Evolutionary conservation across 257 asterid species (phyloP), one percentile per base, ranked within the genome.

Genomic region (Nemophila menziesii): DNA sequence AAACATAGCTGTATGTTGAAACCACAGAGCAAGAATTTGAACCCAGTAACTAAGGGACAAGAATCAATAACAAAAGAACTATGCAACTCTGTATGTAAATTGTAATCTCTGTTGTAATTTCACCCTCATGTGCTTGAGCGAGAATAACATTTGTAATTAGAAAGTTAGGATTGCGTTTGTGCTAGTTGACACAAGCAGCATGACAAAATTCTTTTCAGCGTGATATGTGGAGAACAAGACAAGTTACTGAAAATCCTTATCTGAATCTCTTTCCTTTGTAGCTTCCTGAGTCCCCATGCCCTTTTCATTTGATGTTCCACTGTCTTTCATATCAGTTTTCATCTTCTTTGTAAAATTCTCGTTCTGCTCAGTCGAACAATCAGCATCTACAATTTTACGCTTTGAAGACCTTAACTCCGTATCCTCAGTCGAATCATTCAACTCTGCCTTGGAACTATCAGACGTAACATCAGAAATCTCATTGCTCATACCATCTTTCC

Each of bases 381-480:
- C 16, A 15, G 51, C 46, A 16, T 61, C 47, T 46, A 22, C 36
- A 39, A 5, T 19, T 48, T 68, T 68, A 61, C 80, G 57, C 59
- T 80, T 73, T 21, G 47, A 56, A 34, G 64, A n/a, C 34, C 33
- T 65, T 51, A 14, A 57, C 14, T 46, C 12, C 27, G 47, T 42
- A 22, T 43, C 56, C 42, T 57, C 62, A 14, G 51, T 51, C 29
- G 34, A 61, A 33, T 18, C 44, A 22, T 40, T 54, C 6, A 51
- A 39, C 36, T 20, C 23, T 27, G 41, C 12, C 48, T 39, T 27
- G 37, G 47, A 49, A 33, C 46, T 46, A 20, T 41, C 52, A 0
- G 60, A 47, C 26, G 13, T 11, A 43, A 43, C 46, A 34, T 41
- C 60, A 36, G 40, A 13, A 24, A 23, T 37, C 49, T 27, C 67